phyloP scores from a whole-genome alignment of 2,329 filamentous ascomycete species.

The Xylaria multiplex region DNA sequence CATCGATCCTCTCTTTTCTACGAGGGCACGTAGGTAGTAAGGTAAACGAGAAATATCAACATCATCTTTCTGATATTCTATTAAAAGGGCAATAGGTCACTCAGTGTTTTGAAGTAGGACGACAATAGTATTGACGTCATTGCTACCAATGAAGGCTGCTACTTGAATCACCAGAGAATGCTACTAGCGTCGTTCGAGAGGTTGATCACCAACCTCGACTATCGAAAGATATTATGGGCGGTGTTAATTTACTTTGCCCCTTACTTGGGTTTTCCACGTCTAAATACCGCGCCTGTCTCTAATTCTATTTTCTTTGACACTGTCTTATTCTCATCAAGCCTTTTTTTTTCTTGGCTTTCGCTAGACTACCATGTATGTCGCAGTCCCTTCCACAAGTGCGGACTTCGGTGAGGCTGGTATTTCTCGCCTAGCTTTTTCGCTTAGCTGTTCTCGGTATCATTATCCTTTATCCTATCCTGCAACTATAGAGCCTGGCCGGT shows the following conservation, averaged over 20 bases:
- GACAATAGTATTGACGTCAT: constrained; percentile 27
- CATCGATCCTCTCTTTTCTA: not conserved
- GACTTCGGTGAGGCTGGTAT: not conserved
- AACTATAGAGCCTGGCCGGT: not conserved
- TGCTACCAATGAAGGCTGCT: not conserved
- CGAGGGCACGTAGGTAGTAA: not conserved
- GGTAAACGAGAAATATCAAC: not conserved
- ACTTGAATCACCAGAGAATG: not conserved
- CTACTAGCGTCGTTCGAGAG: constrained; percentile 18
- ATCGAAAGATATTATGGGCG: constrained; percentile 1
- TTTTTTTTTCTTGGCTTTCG: constrained; percentile 5
- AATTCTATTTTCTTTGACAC: not conserved
- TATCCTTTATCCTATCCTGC: not conserved
- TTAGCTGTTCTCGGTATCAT: not conserved
- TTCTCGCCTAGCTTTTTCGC: not conserved
- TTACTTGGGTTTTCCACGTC: not conserved
- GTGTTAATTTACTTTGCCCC: not conserved
- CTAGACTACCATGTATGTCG: constrained; percentile 7
- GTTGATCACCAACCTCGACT: constrained; percentile 11
- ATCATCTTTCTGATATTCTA: not conserved
- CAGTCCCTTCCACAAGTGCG: not conserved
- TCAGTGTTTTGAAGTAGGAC: too few relatives aligned
- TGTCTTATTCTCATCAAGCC: not conserved
- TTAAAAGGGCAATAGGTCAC: too few relatives aligned
- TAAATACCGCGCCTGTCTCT: too few relatives aligned